Base-by-base conservation (phyloP, 306 rosid species). In the Fragaria ananassa region DNA sequence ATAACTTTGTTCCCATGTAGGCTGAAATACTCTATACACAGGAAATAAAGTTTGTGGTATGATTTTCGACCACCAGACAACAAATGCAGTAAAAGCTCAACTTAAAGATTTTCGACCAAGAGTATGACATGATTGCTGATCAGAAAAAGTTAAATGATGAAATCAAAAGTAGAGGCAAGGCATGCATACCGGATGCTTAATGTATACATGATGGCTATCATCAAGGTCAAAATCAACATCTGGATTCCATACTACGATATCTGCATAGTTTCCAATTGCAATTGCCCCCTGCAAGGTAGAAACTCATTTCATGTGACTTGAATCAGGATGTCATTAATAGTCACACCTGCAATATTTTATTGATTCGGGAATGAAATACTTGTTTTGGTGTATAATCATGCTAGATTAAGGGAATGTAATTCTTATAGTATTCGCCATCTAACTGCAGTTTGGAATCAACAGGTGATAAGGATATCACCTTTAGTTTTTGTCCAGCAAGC, bases 221-320 rank as follows among this genome's bases (percentile, higher is more conserved):
- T 85, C 46, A 70, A 92, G 92, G 25, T 88, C 81, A 64, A 92
- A 88, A 76, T 95, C 97, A 72, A 54, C 56, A 79, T 90, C 97
- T n/a, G 98, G 98, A 60, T 87, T 89, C 97, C 97, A 95, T 45
- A 93, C 95, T 56, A 89, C 96, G 23, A 95, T 83, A 82, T 95
- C 98, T 56, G 97, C 97, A 83, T 84, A 83, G 51, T 92, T 90
- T 83, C 98, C 97, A 61, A 82, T 74, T 58, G 78, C 88, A 85
- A 95, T 90, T 49, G 86, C 77, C 23, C 98, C 98, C 98, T 95
- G 72, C 78, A 82, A 74, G 54, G 69, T 0, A 54, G 11, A 53
- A 53, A 53, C 11, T 39, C 60, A n/a, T 53, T 53, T 53, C 60
- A 53, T 53, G 4, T 53, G 11, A 53, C 60, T n/a, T 19, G 27